Base-by-base conservation (phyloP, 78 protist genomes). In the Chrysochromulina parva region DNA sequence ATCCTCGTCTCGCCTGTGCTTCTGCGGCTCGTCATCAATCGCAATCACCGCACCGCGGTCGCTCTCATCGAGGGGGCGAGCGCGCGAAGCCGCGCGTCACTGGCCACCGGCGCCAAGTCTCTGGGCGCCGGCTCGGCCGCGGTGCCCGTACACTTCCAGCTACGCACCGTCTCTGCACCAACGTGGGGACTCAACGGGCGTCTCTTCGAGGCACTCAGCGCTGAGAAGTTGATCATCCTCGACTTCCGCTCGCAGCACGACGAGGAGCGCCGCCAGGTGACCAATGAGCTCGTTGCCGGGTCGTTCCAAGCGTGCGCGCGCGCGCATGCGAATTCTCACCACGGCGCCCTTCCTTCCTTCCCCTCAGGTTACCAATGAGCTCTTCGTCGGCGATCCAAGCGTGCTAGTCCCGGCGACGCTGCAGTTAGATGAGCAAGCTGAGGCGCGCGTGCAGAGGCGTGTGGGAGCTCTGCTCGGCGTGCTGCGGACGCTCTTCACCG, bases 191-290 rank as follows among this genome's bases (percentile, higher is more conserved):
- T 69, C 13, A 38, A 7, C 53, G 78, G 5, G 54, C 38, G 50
- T 3, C 53, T 38, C 24, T 4, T 69, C 48, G 78, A 69, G 9
- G 14, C 48, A 3, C 6, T 69, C 17, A 2, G 52, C 48, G 48
- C 3, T 4, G 13, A 69, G n/a, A 4, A 16, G n/a, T 50, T 69
- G 13, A 16, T n/a, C 48, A 50, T 69, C 78, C 78, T 69, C 50
- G 78, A 69, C 78, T 69, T 69, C 48, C 78, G 78, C 78, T 69
- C 78, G 78, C 78, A 69, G n/a, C 38, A 69, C 78, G 50, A 3
- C 48, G 28, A 4, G 52, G 14, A 38, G 38, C 38, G 38, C 38
- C 38, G 38, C 38, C 38, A 3, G 10, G 48, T 69, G 48, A 5
- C 28, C 78, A 14, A 14, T 38, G 78, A 69, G 78, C n/a, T 38